Percentiles rank a stretch among this genome's conserved stretches.
phyloP scores from a whole-genome alignment of 441 rosid species.

The Euphorbia celastroides region DNA sequence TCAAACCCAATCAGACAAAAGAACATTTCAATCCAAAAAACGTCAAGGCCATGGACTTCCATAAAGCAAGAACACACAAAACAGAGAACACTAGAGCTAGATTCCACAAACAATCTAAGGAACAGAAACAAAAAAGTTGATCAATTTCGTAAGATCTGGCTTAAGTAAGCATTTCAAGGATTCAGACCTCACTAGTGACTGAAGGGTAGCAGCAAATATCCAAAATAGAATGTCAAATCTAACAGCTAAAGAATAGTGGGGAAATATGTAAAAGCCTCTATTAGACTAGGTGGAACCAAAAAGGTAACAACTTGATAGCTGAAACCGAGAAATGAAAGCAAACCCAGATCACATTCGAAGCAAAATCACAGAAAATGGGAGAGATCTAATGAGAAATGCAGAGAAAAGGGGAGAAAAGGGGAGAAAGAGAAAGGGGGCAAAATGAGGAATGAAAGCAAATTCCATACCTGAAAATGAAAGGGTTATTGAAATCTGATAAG shows the following conservation, averaged over 20 bases:
- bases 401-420: background rate
- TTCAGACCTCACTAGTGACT: slow-evolving; percentile 5
- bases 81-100: slow-evolving; percentile 9
- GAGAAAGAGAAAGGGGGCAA: slow-evolving; percentile 13
- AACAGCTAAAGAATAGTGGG: too few species aligned
- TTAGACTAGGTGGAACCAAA: background rate
- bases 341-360: slow-evolving; percentile 29
- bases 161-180: slow-evolving; percentile 16
- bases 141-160: slow-evolving; percentile 25
- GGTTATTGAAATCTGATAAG: slow-evolving; percentile 23
- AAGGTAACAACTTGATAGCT: slow-evolving; percentile 17
- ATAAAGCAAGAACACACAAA: background rate
- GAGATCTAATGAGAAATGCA: slow-evolving; percentile 34
- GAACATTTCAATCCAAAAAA: background rate
- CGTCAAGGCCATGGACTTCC: slow-evolving; percentile 12
- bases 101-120: slow-evolving; percentile 15
- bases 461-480: slow-evolving; percentile 26
- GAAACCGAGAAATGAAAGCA: slow-evolving; percentile 22
- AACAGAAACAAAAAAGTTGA: slow-evolving; percentile 9
- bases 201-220: background rate
- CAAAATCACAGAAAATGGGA: slow-evolving; percentile 26
- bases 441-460: background rate
- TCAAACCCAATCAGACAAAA: slow-evolving; percentile 13
- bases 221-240: slow-evolving; percentile 15
- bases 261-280: background rate